Base-by-base conservation (phyloP, 306 rosid genomes). In the Sicyos baderoa region DNA sequence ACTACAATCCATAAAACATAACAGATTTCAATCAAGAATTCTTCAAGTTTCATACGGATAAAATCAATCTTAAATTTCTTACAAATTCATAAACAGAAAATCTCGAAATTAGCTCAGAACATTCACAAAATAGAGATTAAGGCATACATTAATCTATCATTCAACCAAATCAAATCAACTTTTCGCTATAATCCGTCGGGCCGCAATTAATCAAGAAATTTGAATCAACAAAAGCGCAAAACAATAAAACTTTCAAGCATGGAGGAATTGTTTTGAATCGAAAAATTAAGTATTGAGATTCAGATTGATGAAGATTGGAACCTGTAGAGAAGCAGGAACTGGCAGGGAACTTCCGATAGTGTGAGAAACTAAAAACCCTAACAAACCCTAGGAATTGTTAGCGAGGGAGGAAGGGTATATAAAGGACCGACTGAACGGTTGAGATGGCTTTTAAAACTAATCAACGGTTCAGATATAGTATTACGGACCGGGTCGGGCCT, bases 371-470 rank as follows among this genome's bases (percentile, higher is more conserved):
- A 25, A 67, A 48, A 67, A 67, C 72, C 72, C 72, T 47, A 48
- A 56, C 23, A 25, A 67, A 48, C 45, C 72, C 45, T 48, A 47
- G 19, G 5, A 22, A 23, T 42, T 5, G 9, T 13, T 21, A 0
- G 9, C 4, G 56, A 12, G 56, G 18, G 15, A 67, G 42, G 11
- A 23, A 1, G 18, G 19, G 0, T 0, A 48, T 47, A 47, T 47
- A 67, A 7, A 67, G 6, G 72, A 23, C 56, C 55, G 16, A 67
- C 19, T 67, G 72, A 48, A 48, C 72, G 72, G 72, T 47, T 48
- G 23, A 67, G 72, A 67, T 67, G 15, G 9, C 42, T 22, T 14
- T 29, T 67, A 15, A 49, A 23, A 67, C 0, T 7, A 0, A 7
- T 67, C 15, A 9, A 48, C 56, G 23, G 55, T 5, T 42, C 16